phyloP scores from a whole-genome alignment of 441 rosid genomes.

The Adansonia gregorii region DNA sequence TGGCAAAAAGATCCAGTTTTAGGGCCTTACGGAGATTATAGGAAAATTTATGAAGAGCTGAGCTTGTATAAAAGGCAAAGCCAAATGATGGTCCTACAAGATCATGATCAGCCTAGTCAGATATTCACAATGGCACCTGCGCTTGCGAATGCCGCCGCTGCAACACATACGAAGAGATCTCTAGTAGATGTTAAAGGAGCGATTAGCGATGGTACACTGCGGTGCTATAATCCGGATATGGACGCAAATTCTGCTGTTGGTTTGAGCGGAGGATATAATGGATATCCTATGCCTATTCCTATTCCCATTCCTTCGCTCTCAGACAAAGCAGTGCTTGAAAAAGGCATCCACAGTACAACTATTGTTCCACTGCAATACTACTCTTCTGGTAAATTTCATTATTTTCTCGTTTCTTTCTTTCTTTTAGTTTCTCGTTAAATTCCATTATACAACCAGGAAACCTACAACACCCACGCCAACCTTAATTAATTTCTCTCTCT shows the following conservation, averaged over 20 bases:
- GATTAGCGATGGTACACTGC: background rate
- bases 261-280: conserved; percentile 10
- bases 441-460: too few relatives aligned
- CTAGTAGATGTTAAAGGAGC: conserved; percentile 19
- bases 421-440: background rate
- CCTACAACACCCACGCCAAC: too few relatives aligned
- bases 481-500: too few relatives aligned
- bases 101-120: background rate
- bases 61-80: conserved; percentile 40
- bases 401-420: background rate
- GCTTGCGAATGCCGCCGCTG: background rate
- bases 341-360: background rate
- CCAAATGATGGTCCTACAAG: conserved; percentile 31
- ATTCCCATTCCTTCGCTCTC: conserved; percentile 19
- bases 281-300: background rate
- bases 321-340: conserved; percentile 9
- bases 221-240: conserved; percentile 17
- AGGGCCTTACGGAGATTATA: conserved; percentile 63
- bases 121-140: conserved; percentile 18
- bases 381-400: background rate
- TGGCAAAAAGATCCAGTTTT: conserved; percentile 59
- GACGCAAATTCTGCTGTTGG: conserved; percentile 32
- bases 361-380: conserved; percentile 21
- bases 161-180: background rate
- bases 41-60: conserved; percentile 51